Conservation (phyloP, 1,139 yeast species). For the Scheffersomyces parashehatae region DNA sequence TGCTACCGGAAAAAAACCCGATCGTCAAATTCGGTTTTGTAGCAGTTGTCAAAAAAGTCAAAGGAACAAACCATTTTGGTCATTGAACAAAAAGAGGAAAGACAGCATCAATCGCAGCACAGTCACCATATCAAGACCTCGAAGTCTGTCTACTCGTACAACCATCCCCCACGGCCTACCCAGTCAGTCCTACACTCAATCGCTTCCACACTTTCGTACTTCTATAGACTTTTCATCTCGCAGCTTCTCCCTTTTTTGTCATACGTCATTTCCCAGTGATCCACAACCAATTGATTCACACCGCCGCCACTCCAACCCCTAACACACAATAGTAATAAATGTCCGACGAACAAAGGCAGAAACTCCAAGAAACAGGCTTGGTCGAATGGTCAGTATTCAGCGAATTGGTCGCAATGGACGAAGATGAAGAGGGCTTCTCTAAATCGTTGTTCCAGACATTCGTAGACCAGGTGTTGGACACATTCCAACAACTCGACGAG, state of each 20-base stretch:
- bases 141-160: too few species aligned
- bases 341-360: conserved; percentile 38
- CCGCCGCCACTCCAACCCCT: not conserved
- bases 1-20: too few species aligned
- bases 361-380: conserved; percentile 56
- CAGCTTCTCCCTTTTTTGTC: not conserved
- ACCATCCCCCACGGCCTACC: too few species aligned
- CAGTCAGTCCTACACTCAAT: too few species aligned
- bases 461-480: conserved; percentile 84
- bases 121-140: too few species aligned
- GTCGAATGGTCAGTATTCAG: conserved; percentile 88
- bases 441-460: conserved; percentile 75
- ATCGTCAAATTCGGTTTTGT: too few species aligned
- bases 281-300: not conserved
- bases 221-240: not conserved
- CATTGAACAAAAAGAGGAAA: too few species aligned
- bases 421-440: conserved; percentile 87
- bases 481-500: conserved; percentile 69
- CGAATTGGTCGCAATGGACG: conserved; percentile 92
- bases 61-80: too few species aligned
- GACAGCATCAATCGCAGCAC: too few species aligned
- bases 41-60: too few species aligned
- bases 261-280: not conserved
- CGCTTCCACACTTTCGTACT: too few species aligned
- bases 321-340: conserved; percentile 12